A percentile compares a stretch with the other conserved stretches of the same genome.
Conservation (phyloP, 2,329 filamentous ascomycete genomes). For the Bipolaris cookei region DNA sequence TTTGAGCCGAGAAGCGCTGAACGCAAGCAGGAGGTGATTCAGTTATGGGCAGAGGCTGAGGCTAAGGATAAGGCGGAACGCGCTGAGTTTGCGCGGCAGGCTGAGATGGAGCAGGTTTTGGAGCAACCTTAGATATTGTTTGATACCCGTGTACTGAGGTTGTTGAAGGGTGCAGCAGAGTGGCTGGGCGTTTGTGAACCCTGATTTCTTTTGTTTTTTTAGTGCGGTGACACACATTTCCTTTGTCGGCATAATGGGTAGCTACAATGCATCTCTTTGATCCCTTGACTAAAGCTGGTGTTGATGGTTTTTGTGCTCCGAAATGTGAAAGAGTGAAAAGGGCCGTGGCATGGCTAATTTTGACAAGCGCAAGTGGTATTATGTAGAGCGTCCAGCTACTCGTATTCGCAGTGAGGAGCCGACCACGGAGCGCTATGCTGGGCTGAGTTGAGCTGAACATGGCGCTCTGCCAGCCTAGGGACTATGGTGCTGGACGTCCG, state of each 20-base stretch:
- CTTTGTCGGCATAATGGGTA: neutral
- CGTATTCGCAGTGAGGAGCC: conserved; percentile 15
- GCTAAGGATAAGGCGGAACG: conserved; percentile 46
- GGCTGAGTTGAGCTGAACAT: neutral
- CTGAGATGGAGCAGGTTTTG: conserved; percentile 27
- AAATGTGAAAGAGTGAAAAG: neutral
- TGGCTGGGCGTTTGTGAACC: conserved; percentile 10
- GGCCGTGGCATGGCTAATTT: neutral
- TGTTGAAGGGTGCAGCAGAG: conserved; percentile 1
- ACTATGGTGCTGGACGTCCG: neutral
- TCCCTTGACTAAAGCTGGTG: neutral
- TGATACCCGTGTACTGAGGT: neutral
- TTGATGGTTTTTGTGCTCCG: no score
- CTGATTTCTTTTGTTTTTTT: neutral
- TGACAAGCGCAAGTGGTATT: neutral
- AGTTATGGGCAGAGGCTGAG: conserved; percentile 47
- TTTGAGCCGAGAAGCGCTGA: conserved; percentile 58
- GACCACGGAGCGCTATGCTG: neutral
- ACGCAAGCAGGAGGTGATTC: conserved; percentile 42
- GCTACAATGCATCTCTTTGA: neutral
- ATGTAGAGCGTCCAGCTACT: neutral
- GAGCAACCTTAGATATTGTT: conserved; percentile 3
- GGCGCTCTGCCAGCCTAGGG: neutral
- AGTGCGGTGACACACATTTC: neutral
- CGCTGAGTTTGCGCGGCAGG: conserved; percentile 41